Evolutionary conservation across 805 yeast species (phyloP), one percentile per base, ranked within the genome.

Genomic region (Zygosaccharomyces rouxii): DNA sequence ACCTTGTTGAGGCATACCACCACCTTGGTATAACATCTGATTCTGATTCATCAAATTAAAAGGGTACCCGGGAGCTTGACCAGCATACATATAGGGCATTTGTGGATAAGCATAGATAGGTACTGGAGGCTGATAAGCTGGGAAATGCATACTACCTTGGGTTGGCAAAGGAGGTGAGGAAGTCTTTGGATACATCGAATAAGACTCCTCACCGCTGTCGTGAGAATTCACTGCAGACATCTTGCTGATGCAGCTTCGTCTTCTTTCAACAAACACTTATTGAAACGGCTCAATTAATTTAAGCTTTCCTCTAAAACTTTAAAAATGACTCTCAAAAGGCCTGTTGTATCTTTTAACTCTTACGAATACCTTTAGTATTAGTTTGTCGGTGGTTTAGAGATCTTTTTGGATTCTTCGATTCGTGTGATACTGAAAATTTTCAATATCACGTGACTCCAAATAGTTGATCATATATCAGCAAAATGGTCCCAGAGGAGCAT

Each of bases 141-240:
- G 63, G 33, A 59, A 59, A 38, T 60, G 66, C 59, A 62, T 60
- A 31, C 55, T 62, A n/a, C 59, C 60, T 35, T 61, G 65, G 4
- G 60, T 44, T 13, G 63, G 64, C 28, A 57, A 56, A 5, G 66
- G 64, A 13, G 68, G 61, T 13, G 69, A 61, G 13, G 65, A 54
- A 2, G 66, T 62, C 30, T 59, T 60, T 21, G 69, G 68, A 49
- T 64, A 64, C 69, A 64, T 64, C 1, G 68, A 63, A 49, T 63
- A 63, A 19, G 69, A 64, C 42, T 64, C 69, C 40, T 64, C 68
- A 38, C 46, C 50, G 44, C 48, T 38, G 37, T 51, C 55, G 42
- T 44, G 55, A 18, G 52, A 42, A 44, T 51, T 51, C 38, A 44
- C 52, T 28, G 50, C 45, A 35, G 55, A 46, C 55, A 51, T 51